Conservation (phyloP, 2,329 filamentous ascomycete species). For the Knufia fluminis region DNA sequence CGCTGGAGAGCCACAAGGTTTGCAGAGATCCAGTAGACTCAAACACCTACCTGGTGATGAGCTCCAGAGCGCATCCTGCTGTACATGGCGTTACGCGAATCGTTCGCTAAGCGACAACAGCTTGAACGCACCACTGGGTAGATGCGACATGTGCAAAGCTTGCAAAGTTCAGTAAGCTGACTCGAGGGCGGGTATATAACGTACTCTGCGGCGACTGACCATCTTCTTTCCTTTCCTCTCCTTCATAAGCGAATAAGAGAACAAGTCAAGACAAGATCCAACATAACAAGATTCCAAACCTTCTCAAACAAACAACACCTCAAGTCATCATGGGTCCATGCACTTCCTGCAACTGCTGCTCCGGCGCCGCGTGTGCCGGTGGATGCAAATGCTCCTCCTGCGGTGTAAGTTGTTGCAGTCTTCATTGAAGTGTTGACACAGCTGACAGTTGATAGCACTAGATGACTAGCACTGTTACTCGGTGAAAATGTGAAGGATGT, state of each 20-base stretch:
- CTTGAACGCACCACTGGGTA: not conserved
- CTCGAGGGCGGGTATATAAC: not conserved
- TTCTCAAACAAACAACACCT: not conserved
- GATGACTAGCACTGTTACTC: not conserved
- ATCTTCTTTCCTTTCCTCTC: not conserved
- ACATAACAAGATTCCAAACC: not conserved
- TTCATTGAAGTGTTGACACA: not conserved
- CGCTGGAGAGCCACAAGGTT: too few species aligned
- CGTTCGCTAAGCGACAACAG: not conserved
- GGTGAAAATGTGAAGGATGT: not conserved
- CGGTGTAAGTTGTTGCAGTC: not conserved
- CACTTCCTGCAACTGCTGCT: slow-evolving; percentile 1
- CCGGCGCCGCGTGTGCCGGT: not conserved
- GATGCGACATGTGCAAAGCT: not conserved
- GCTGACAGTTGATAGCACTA: slow-evolving; percentile 2
- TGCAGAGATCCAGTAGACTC: too few species aligned
- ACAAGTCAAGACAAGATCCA: not conserved
- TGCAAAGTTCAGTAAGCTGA: not conserved
- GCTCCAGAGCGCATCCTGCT: too few species aligned
- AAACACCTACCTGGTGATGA: too few species aligned
- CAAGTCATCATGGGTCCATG: slow-evolving; percentile 5
- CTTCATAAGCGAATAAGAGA: not conserved
- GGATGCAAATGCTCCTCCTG: slow-evolving; percentile 1
- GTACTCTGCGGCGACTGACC: not conserved
- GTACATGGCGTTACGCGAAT: too few species aligned